Conservation (phyloP, 2,329 filamentous ascomycete genomes). For the Neoscytalidium dimidiatum region DNA sequence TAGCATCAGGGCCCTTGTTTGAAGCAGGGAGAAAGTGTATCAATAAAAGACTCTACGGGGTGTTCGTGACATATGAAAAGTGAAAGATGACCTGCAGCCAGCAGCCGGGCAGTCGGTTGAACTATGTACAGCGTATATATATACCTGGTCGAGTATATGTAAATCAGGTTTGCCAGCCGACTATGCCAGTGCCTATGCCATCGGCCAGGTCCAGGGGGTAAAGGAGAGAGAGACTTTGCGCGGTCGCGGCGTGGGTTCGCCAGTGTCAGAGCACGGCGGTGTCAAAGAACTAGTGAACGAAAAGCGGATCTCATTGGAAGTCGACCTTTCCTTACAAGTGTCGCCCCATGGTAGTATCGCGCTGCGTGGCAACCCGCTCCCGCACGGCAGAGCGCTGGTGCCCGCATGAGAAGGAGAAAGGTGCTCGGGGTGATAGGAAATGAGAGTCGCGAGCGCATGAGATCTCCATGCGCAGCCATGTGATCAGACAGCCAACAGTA, state of each 20-base stretch:
- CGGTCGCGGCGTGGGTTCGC: slow-evolving; percentile 4
- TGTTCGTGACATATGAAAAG: slow-evolving; percentile 10
- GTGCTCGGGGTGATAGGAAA: slow-evolving; percentile 6
- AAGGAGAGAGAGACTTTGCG: not conserved
- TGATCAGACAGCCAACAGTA: slow-evolving; percentile 1
- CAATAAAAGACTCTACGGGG: not conserved
- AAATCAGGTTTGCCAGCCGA: not conserved
- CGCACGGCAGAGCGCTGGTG: slow-evolving; percentile 5
- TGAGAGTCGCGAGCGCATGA: slow-evolving; percentile 9
- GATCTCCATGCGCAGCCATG: slow-evolving; percentile 3
- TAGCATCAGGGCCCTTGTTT: not conserved
- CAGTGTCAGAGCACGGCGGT: slow-evolving; percentile 5
- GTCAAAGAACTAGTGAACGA: not conserved
- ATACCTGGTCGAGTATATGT: not conserved
- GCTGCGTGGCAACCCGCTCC: slow-evolving; percentile 6
- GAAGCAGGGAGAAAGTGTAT: not conserved
- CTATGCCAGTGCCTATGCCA: not conserved
- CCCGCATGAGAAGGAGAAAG: slow-evolving; percentile 7
- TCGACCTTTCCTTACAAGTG: slow-evolving; percentile 12
- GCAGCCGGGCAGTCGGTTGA: slow-evolving; percentile 1
- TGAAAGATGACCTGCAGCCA: not conserved
- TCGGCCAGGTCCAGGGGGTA: not conserved
- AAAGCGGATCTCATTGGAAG: slow-evolving; percentile 13
- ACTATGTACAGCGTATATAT: slow-evolving; percentile 1
- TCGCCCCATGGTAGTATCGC: slow-evolving; percentile 2